phyloP scores from a whole-genome alignment of 2,329 filamentous ascomycete species.

The Talaromyces sp. region DNA sequence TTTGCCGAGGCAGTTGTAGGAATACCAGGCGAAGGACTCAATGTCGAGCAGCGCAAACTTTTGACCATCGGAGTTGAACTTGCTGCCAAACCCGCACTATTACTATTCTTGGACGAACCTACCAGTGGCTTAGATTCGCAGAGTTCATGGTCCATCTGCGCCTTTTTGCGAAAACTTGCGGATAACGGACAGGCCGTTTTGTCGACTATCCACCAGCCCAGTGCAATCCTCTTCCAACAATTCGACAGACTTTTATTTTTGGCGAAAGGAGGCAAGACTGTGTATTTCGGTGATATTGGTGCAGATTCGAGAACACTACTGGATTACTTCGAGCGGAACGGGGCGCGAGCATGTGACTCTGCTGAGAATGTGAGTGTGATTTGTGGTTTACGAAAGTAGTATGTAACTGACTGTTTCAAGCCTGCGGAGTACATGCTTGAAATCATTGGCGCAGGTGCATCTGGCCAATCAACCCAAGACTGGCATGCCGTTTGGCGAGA shows the following conservation, averaged over 20 bases:
- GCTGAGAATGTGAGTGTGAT: conserved; percentile 49
- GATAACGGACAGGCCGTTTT: conserved; percentile 82
- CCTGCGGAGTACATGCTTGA: conserved; percentile 69
- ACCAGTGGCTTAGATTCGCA: conserved; percentile 88
- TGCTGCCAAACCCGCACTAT: conserved; percentile 76
- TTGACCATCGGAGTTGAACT: conserved; percentile 90
- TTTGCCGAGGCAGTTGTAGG: conserved; percentile 86
- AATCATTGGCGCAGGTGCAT: conserved; percentile 50
- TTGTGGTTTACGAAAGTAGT: conserved; percentile 3
- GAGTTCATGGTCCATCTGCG: conserved; percentile 82
- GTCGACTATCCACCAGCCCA: conserved; percentile 91
- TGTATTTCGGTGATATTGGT: conserved; percentile 63
- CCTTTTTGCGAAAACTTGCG: conserved; percentile 77
- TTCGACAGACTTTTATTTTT: conserved; percentile 61
- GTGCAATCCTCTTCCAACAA: conserved; percentile 81
- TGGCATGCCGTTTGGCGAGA: conserved; percentile 59
- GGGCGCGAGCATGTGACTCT: conserved; percentile 51
- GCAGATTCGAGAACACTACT: conserved; percentile 50
- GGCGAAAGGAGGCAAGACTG: conserved; percentile 57
- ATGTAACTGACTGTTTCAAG: conserved; percentile 38
- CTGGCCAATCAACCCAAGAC: conserved; percentile 60
- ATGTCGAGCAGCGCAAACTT: conserved; percentile 60
- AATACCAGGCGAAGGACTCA: conserved; percentile 69
- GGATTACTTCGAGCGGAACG: conserved; percentile 59
- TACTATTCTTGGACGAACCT: conserved; percentile 87